Evolutionary conservation across 2,329 filamentous ascomycete species (phyloP), one percentile per base, ranked within the genome.

Genomic region (Fusarium sp.): DNA sequence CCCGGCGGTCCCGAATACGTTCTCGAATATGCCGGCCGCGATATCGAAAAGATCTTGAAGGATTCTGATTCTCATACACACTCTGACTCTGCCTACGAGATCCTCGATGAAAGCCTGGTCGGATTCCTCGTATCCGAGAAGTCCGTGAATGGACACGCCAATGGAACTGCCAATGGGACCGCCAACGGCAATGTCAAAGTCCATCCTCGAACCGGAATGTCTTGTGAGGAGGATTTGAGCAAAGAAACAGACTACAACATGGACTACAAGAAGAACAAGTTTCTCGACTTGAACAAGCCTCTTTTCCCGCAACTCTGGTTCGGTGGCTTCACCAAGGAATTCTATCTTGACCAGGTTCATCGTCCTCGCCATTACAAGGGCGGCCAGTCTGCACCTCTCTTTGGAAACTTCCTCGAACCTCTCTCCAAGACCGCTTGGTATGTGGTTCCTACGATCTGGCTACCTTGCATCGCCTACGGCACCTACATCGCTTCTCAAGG

Each of bases 401-500:
- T 99, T 81, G 96, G 96, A 65, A 98, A 99, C 83, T 97, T 99
- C 80, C 85, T 99, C n/a, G 96, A 99, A 83, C 96, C 96, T n/a
- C 83, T 99, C 63, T 95, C 91, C 80, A 92, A 95, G 86, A 99
- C 96, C 4, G 89, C 96, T 2, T 99, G 96, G 96, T 99, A 91
- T 89, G 80, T 97, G 46, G 87, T 99, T 14, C 96, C 96, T 5
- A 85, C 85, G 0, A 66, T 97, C 3, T 99, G 96, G 96, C 79
- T 96, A 44, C 96, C 96, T n/a, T 87, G 85, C 20, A 88, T 97
- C 44, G 75, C 84, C 12, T 97, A 94, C 77, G 94, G 92, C 27
- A 88, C 90, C 14, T 89, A 86, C 66, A 75, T 92, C 22, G 90
- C 93, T 14, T 84, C 84, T 32, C 79, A 87, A 65, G 91, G 91